These are phyloP conservation scores for Trichaptum fuscoviolaceum DNA, from an alignment of 768 basidiomycete species.

Conservation along the genomic window DNA sequence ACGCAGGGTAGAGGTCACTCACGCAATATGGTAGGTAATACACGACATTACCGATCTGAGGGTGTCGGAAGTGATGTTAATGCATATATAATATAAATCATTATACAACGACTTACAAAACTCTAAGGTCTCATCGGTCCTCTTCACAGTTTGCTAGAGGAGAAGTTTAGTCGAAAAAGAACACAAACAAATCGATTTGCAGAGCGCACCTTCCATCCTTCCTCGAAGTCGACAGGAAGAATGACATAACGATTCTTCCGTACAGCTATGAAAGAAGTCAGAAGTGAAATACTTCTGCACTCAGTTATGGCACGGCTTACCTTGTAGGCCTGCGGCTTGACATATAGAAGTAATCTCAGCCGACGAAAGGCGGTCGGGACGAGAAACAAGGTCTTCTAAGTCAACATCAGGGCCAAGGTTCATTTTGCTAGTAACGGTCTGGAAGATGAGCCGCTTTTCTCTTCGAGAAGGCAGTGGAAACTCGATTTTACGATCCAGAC, in stretches of 20 bases:
- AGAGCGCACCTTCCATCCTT: constrained; percentile 98
- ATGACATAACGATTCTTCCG: constrained; percentile 98
- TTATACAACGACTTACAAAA: constrained; percentile 58
- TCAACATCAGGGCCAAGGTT: constrained; percentile 97
- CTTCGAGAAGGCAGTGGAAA: constrained; percentile 92
- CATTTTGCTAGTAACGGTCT: constrained; percentile 96
- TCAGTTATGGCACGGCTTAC: constrained; percentile 30
- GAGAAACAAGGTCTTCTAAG: constrained; percentile 95
- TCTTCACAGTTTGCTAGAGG: constrained; percentile 90
- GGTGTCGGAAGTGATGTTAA: constrained; percentile 6
- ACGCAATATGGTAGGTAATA: constrained; percentile 3
- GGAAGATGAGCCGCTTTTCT: constrained; percentile 96
- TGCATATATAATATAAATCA: not conserved
- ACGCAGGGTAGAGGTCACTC: not conserved
- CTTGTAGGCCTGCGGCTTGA: constrained; percentile 96
- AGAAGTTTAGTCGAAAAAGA: constrained; percentile 22
- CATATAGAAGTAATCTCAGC: constrained; percentile 95
- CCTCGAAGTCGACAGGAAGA: constrained; percentile 95
- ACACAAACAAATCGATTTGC: constrained; percentile 42
- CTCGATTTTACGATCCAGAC: constrained; percentile 97
- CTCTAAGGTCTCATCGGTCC: constrained; percentile 92
- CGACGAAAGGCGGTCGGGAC: constrained; percentile 92
- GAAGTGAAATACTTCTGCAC: not conserved
- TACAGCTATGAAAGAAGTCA: constrained; percentile 53
- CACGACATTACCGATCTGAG: constrained; percentile 34